Evolutionary conservation across 106 monocot species (phyloP).

Genomic region (Dioscorea zingiberensis): DNA sequence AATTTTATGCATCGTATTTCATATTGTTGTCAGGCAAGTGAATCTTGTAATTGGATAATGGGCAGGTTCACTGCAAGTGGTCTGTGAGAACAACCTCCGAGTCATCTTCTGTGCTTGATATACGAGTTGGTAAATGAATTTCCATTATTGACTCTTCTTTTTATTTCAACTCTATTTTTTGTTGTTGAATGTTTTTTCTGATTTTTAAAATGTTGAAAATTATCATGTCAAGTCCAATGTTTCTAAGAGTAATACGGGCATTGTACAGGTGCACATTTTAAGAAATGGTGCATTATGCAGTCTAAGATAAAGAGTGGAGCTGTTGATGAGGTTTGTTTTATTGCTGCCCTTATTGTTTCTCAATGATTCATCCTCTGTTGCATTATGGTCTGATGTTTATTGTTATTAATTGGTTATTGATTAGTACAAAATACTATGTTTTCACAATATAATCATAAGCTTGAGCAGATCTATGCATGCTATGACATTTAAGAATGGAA

Average conservation of each 20-base stretch:
- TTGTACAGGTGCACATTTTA: constrained; percentile 88
- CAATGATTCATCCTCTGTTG: background rate
- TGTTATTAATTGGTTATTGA: too few relatives aligned
- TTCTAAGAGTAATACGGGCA: background rate
- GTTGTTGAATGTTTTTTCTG: background rate
- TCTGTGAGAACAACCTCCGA: constrained; percentile 45
- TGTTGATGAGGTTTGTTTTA: constrained; percentile 69
- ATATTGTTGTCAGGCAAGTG: background rate
- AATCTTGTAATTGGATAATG: background rate
- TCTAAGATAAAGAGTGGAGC: constrained; percentile 93
- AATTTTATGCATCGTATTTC: background rate
- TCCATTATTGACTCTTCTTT: background rate
- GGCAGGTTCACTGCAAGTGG: constrained; percentile 93
- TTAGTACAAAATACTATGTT: too few relatives aligned
- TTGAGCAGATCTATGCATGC: background rate
- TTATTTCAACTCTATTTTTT: background rate
- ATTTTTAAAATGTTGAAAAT: background rate
- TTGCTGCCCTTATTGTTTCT: background rate
- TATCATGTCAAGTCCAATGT: background rate
- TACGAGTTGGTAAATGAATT: constrained; percentile 65
- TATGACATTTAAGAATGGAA: too few relatives aligned
- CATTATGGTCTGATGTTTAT: background rate
- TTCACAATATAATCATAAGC: background rate
- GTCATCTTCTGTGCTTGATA: constrained; percentile 56
- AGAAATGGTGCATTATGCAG: constrained; percentile 99